These are phyloP conservation scores for Tilletia caries DNA, from an alignment of 1,284 basidiomycete genomes.

Conservation along the genomic window DNA sequence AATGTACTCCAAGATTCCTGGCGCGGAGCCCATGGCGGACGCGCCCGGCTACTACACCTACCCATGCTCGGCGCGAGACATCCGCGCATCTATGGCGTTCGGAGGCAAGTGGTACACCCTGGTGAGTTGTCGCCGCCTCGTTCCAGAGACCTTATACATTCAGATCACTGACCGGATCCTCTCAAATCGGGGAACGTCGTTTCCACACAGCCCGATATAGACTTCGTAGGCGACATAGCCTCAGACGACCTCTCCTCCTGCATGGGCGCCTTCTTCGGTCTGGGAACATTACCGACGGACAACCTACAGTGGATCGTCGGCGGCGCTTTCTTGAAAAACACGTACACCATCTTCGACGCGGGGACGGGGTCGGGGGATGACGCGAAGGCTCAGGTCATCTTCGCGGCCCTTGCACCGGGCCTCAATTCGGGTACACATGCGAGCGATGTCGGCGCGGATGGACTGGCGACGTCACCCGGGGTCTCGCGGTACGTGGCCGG, in stretches of 20 bases:
- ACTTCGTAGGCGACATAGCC: slow-evolving; percentile 14
- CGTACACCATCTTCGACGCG: slow-evolving; percentile 36
- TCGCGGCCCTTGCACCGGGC: slow-evolving; percentile 38
- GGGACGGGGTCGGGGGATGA: not conserved
- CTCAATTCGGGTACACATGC: slow-evolving; percentile 30
- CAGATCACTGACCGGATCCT: no score
- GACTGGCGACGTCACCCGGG: not conserved
- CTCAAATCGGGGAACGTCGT: not conserved
- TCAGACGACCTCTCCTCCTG: slow-evolving; percentile 14
- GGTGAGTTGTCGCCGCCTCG: not conserved
- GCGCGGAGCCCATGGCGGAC: slow-evolving; percentile 21
- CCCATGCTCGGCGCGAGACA: slow-evolving; percentile 28
- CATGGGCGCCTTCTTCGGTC: slow-evolving; percentile 42
- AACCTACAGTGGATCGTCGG: slow-evolving; percentile 46
- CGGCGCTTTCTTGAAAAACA: slow-evolving; percentile 44
- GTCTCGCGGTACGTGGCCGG: no score
- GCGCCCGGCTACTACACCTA: slow-evolving; percentile 40
- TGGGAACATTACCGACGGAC: slow-evolving; percentile 24
- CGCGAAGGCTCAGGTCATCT: slow-evolving; percentile 26
- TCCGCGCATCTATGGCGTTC: slow-evolving; percentile 42
- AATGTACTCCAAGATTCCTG: slow-evolving; percentile 40
- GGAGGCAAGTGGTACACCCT: slow-evolving; percentile 29
- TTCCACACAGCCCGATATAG: slow-evolving; percentile 20
- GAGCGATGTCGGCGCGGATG: slow-evolving; percentile 20
- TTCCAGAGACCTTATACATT: slow-evolving; percentile 35